Percentiles rank a stretch among this genome's conserved stretches.
Evolutionary conservation across 1,284 basidiomycete species (phyloP).

Genomic region (Puccinia polysora): DNA sequence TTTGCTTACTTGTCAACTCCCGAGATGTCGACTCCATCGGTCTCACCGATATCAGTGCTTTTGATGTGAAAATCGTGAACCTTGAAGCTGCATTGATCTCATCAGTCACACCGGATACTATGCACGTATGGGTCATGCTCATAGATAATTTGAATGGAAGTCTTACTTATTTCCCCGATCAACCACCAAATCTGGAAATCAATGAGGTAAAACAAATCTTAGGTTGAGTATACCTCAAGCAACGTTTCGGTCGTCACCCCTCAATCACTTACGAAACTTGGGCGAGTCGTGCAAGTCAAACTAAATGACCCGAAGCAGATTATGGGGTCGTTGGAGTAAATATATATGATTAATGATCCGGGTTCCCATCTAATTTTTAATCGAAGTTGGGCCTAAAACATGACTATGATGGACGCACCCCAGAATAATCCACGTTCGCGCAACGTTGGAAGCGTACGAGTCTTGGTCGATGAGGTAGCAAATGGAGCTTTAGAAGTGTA

Average conservation of each 20-base stretch:
- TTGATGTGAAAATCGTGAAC: conserved; percentile 34
- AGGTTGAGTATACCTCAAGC: too few relatives aligned
- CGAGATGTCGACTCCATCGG: conserved; percentile 31
- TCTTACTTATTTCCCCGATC: conserved; percentile 13
- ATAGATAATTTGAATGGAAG: neutral
- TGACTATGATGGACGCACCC: conserved; percentile 25
- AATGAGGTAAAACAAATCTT: neutral
- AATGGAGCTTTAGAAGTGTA: neutral
- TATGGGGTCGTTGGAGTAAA: too few relatives aligned
- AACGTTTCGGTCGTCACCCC: too few relatives aligned
- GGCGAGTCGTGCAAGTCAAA: too few relatives aligned
- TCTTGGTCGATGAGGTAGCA: conserved; percentile 16
- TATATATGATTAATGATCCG: too few relatives aligned
- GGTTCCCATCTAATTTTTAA: too few relatives aligned
- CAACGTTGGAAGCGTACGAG: conserved; percentile 25
- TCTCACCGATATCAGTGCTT: conserved; percentile 13
- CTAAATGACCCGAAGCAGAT: too few relatives aligned
- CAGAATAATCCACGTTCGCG: conserved; percentile 32
- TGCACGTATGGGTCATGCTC: too few relatives aligned
- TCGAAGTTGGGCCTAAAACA: too few relatives aligned
- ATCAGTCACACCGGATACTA: too few relatives aligned
- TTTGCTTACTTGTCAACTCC: conserved; percentile 19
- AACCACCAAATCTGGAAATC: conserved; percentile 21
- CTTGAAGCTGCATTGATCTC: conserved; percentile 6
- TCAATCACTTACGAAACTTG: too few relatives aligned